These are phyloP conservation scores for Diaporthe destruens DNA, from an alignment of 2,329 filamentous ascomycete genomes.

Conservation along the genomic window DNA sequence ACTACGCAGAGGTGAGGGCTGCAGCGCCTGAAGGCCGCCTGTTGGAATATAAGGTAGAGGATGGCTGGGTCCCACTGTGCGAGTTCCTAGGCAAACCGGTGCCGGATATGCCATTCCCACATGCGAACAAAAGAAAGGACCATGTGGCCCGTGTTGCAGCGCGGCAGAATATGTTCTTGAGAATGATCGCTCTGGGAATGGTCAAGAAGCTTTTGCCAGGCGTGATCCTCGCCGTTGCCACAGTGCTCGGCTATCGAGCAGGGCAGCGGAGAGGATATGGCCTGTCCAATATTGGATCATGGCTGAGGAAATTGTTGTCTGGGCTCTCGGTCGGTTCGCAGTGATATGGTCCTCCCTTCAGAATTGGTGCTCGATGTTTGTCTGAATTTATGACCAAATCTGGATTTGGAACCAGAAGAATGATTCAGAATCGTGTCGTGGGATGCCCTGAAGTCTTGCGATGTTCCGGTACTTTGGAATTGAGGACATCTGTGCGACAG, in stretches of 20 bases:
- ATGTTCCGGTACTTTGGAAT: not conserved
- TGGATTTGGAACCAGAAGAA: not conserved
- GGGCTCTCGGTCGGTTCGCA: not conserved
- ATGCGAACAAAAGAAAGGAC: constrained; percentile 30
- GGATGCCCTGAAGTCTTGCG: not conserved
- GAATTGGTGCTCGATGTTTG: not conserved
- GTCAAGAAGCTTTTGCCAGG: not conserved
- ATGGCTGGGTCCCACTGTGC: constrained; percentile 41
- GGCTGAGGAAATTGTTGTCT: not conserved
- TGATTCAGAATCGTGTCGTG: not conserved
- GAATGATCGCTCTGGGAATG: constrained; percentile 8
- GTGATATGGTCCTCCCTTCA: not conserved
- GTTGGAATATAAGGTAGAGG: constrained; percentile 39
- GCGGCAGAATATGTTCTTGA: constrained; percentile 19
- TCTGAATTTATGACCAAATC: too few species aligned
- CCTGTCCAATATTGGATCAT: not conserved
- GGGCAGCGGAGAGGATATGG: not conserved
- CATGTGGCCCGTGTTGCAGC: constrained; percentile 7
- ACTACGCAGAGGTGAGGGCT: constrained; percentile 36
- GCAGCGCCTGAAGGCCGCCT: constrained; percentile 30
- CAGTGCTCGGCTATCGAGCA: not conserved
- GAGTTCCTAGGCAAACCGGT: constrained; percentile 39
- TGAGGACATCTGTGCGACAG: too few species aligned
- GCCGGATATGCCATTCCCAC: constrained; percentile 38
- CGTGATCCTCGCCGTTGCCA: not conserved